These are phyloP conservation scores for Alternaria gaisen DNA, from an alignment of 2,329 filamentous ascomycete genomes.

Conservation along the genomic window DNA sequence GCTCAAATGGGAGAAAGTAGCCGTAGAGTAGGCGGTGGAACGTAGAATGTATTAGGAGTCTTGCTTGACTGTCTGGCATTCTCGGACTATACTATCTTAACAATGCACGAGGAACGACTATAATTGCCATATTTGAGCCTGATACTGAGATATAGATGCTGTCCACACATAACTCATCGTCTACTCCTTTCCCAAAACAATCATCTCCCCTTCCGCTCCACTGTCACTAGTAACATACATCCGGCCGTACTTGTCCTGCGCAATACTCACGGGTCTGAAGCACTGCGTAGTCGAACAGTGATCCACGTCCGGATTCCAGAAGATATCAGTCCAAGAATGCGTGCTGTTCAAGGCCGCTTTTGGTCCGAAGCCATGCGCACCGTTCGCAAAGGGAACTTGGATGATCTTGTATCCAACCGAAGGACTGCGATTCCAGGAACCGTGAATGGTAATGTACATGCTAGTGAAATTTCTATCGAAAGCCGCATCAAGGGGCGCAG, in stretches of 20 bases:
- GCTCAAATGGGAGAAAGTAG: constrained; percentile 47
- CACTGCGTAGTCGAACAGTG: constrained; percentile 41
- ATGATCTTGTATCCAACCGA: constrained; percentile 39
- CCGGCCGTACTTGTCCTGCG: constrained; percentile 33
- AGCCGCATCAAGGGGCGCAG: constrained; percentile 38
- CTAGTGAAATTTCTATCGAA: constrained; percentile 36
- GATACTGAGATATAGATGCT: neutral
- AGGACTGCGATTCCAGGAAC: constrained; percentile 38
- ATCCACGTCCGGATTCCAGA: constrained; percentile 34
- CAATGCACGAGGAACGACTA: neutral
- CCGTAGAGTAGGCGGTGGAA: neutral
- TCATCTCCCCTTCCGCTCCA: constrained; percentile 37
- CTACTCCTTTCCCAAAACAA: constrained; percentile 35
- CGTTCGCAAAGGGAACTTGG: constrained; percentile 30
- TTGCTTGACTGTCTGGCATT: neutral
- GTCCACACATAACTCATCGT: neutral
- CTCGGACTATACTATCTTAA: neutral
- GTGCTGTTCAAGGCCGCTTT: constrained; percentile 18
- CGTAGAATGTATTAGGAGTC: neutral
- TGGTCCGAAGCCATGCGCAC: constrained; percentile 22
- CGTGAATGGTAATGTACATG: constrained; percentile 42
- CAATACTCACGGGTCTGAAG: constrained; percentile 42
- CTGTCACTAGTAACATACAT: constrained; percentile 45
- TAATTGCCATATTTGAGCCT: neutral
- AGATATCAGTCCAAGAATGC: constrained; percentile 32